A percentile compares a stretch with the other conserved stretches of the same genome.
Evolutionary conservation across 2,329 filamentous ascomycete genomes (phyloP).

Genomic region (Pseudogymnoascus sp.): DNA sequence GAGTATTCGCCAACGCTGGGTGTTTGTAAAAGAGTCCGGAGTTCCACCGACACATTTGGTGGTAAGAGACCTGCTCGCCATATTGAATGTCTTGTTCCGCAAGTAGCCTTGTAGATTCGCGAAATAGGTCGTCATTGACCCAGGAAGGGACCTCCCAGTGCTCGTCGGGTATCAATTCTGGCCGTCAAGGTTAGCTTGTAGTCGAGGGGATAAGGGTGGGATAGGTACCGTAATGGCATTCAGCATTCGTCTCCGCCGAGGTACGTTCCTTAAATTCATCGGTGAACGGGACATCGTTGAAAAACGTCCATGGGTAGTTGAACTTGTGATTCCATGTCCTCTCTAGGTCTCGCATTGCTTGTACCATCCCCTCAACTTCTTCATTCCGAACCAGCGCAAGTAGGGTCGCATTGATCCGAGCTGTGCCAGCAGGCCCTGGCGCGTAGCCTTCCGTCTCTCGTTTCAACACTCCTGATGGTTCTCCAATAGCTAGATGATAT

Average conservation of each 20-base stretch:
- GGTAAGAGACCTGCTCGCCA: constrained; percentile 79
- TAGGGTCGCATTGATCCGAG: constrained; percentile 87
- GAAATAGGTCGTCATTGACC: constrained; percentile 82
- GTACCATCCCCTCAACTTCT: constrained; percentile 74
- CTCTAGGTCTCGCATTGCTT: constrained; percentile 86
- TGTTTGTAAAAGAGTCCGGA: constrained; percentile 97
- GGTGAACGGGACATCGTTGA: constrained; percentile 91
- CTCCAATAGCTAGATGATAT: constrained; percentile 57
- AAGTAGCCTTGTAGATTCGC: constrained; percentile 75
- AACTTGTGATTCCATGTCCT: constrained; percentile 96
- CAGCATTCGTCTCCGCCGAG: constrained; percentile 73
- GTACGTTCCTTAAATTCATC: constrained; percentile 88
- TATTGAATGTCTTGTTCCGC: constrained; percentile 85
- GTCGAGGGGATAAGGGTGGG: constrained; percentile 11
- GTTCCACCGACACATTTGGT: constrained; percentile 99
- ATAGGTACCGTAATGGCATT: constrained; percentile 69
- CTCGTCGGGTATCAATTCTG: constrained; percentile 83
- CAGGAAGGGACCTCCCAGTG: constrained; percentile 89
- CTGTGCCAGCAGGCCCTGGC: constrained; percentile 63
- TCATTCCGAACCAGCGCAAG: constrained; percentile 87
- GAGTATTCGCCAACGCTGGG: constrained; percentile 68
- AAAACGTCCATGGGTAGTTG: constrained; percentile 99
- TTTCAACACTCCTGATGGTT: constrained; percentile 69
- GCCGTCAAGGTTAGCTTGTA: constrained; percentile 9
- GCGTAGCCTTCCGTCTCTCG: constrained; percentile 71